Evolutionary conservation across 2,329 filamentous ascomycete genomes (phyloP), one percentile per base, ranked within the genome.

Genomic region (Penicillium brasilianum): DNA sequence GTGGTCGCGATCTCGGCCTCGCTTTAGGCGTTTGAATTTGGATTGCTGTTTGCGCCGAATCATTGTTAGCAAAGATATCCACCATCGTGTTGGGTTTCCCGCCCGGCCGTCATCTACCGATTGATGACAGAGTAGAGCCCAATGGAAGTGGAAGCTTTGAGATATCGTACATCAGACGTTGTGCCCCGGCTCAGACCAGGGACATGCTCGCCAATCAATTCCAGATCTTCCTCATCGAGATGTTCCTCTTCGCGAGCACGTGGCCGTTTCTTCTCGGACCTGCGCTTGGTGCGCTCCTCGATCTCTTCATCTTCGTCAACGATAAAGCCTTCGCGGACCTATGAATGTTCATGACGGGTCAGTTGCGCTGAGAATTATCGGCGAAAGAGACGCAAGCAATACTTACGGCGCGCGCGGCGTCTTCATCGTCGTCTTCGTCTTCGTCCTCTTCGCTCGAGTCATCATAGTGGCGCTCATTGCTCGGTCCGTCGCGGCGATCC

Each of bases 11-110:
- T 92, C 85, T 64, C 92, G 89, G 65, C 95, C 94, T 66, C 92
- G 91, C 83, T 98, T 99, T 58, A 99, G 87, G 43, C 95, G 91
- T 80, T 99, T 99, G 83, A 96, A 96, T 75, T 97, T 96, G 68
- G 90, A 89, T 89, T 96, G 54, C 58, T 44, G n/a, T 49, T 37
- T 22, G 41, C 55, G 59, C 56, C 36, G n/a, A 55, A 22, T 57
- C 50, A 62, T 51, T 58, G 44, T 69, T 48, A 69, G 64, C 36
- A 55, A 57, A 37, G 55, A 20, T 11, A 9, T 32, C 11, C 18
- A 32, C 2, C 4, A n/a, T 36, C 14, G 20, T 36, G 1, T n/a
- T 22, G 13, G 30, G 28, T 28, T 25, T 3, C 8, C 22, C 32
- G 20, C 53, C 6, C 30, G 9, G 30, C 18, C 18, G n/a, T 16